A percentile compares a stretch with the other conserved stretches of the same genome.
Conservation (phyloP, 169 alveolate genomes). For the Plasmodium fragile region DNA sequence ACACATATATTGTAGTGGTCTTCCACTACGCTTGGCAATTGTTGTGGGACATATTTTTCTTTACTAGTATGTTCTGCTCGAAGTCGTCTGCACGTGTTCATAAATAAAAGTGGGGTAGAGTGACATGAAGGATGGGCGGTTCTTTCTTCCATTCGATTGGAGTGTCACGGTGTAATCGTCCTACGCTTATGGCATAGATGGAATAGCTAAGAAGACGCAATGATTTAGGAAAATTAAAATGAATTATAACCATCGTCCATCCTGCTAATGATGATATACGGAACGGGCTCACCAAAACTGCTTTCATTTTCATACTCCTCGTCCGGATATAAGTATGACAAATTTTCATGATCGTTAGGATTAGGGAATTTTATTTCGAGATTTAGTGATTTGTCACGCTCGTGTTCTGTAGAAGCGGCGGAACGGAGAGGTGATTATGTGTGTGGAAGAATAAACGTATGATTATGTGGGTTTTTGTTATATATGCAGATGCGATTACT, state of each 20-base stretch:
- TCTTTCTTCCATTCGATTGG: background rate
- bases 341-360: slow-evolving; percentile 21
- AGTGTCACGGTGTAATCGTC: background rate
- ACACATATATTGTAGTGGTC: background rate
- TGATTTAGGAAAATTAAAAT: background rate
- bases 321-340: slow-evolving; percentile 20
- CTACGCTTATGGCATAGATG: background rate
- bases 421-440: background rate
- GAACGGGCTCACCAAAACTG: slow-evolving; percentile 41
- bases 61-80: slow-evolving; percentile 11
- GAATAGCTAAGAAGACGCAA: background rate
- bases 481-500: background rate
- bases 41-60: background rate
- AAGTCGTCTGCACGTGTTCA: slow-evolving; percentile 20
- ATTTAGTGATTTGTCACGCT: slow-evolving; percentile 18
- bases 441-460: background rate
- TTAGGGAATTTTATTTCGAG: slow-evolving; percentile 53
- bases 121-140: background rate
- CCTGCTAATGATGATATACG: slow-evolving; percentile 42
- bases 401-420: slow-evolving; percentile 7
- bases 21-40: background rate
- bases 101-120: background rate
- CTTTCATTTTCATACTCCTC: slow-evolving; percentile 49
- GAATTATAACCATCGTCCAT: slow-evolving; percentile 30
- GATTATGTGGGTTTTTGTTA: background rate